These are phyloP conservation scores for Solanum sparsipilum DNA, from an alignment of 257 asterid genomes.

Conservation along the genomic window DNA sequence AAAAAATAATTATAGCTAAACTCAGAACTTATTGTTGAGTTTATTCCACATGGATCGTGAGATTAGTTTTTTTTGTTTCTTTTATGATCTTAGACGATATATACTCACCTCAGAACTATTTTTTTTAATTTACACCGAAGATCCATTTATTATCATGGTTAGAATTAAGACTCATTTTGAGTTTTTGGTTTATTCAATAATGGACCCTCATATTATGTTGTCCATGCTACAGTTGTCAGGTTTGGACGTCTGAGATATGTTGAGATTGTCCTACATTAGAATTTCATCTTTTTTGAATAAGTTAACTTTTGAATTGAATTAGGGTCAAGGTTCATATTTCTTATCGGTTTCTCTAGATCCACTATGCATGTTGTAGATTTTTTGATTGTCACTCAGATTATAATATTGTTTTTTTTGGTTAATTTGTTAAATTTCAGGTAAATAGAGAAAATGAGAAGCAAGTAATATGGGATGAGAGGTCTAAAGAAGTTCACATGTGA, in stretches of 20 bases:
- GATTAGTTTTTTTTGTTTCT: neutral
- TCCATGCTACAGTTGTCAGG: neutral
- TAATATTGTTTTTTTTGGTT: neutral
- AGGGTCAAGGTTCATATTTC: neutral
- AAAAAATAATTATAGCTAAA: neutral
- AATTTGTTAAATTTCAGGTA: neutral
- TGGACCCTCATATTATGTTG: neutral
- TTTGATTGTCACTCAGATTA: neutral
- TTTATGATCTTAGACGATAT: neutral
- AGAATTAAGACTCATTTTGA: neutral
- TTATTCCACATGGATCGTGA: neutral
- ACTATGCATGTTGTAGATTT: neutral
- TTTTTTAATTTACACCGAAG: neutral
- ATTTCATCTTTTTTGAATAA: neutral
- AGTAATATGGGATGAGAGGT: constrained; percentile 1
- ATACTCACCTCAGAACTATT: no score
- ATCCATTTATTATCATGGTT: neutral
- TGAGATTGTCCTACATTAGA: neutral
- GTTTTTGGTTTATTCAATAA: neutral
- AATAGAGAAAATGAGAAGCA: neutral
- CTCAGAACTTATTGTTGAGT: neutral
- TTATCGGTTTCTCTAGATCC: neutral
- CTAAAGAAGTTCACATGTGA: neutral
- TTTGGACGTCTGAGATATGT: neutral
- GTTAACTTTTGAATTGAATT: neutral